These are phyloP conservation scores for Neopestalotiopsis rosae DNA, from an alignment of 2,329 filamentous ascomycete genomes.

Conservation along the genomic window DNA sequence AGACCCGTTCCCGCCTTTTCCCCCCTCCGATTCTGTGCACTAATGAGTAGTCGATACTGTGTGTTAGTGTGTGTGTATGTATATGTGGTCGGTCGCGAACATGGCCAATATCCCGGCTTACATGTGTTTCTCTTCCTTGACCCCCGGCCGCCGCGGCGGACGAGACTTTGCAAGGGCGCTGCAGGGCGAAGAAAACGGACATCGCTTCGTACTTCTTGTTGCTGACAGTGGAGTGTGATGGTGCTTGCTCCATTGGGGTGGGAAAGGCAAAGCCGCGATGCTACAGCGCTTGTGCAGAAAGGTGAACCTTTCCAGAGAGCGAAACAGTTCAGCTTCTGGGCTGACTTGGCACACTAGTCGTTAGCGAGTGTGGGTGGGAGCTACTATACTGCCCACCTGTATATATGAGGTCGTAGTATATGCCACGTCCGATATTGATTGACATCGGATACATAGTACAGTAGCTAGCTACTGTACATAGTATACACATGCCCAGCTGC, in stretches of 20 bases:
- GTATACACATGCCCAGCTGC: background rate
- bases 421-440: background rate
- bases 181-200: slow-evolving; percentile 37
- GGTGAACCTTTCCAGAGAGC: background rate
- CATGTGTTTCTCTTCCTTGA: background rate
- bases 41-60: too few relatives aligned
- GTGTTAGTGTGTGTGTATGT: too few relatives aligned
- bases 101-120: background rate
- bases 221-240: background rate
- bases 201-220: slow-evolving; percentile 20
- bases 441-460: background rate
- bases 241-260: background rate
- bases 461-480: background rate
- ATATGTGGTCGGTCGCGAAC: background rate
- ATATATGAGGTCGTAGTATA: slow-evolving; percentile 9
- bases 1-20: background rate
- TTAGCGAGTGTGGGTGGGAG: background rate
- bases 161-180: slow-evolving; percentile 25
- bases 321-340: background rate
- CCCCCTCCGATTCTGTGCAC: background rate
- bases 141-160: background rate
- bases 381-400: background rate
- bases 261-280: slow-evolving; percentile 12
- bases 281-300: slow-evolving; percentile 19
- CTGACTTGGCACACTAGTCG: background rate